Conservation (phyloP, 140 eudicot species). For the Bidens hawaiensis region DNA sequence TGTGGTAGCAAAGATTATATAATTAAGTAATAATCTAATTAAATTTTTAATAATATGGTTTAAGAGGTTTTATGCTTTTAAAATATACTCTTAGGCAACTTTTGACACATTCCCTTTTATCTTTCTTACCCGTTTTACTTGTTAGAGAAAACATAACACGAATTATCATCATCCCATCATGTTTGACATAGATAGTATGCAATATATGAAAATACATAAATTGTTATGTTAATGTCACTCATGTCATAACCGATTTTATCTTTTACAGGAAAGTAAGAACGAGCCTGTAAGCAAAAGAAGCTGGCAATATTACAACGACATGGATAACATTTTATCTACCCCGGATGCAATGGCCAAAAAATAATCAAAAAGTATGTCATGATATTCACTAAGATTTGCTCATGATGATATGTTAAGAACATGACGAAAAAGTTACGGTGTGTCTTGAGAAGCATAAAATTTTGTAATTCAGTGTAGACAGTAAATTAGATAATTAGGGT, state of each 20-base stretch:
- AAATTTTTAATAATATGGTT: neutral
- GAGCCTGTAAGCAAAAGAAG: slow-evolving; percentile 43
- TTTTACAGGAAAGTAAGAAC: slow-evolving; percentile 61
- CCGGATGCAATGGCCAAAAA: slow-evolving; percentile 38
- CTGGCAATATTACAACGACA: slow-evolving; percentile 64
- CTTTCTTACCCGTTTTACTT: neutral
- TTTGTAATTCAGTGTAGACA: slow-evolving; percentile 29
- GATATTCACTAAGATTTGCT: slow-evolving; percentile 7
- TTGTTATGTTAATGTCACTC: neutral
- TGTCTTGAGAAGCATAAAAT: slow-evolving; percentile 26
- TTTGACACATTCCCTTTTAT: neutral
- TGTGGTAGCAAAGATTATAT: neutral
- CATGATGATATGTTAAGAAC: slow-evolving; percentile 12
- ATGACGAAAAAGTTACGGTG: slow-evolving; percentile 5
- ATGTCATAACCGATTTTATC: neutral
- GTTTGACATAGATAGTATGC: neutral
- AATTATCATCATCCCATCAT: neutral
- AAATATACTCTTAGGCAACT: too few species aligned
- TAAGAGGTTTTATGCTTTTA: too few species aligned
- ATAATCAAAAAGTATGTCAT: slow-evolving; percentile 23
- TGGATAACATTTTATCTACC: slow-evolving; percentile 41
- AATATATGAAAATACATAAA: neutral
- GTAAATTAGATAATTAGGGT: slow-evolving; percentile 14
- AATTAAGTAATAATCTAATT: neutral
- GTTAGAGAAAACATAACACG: neutral